Percentiles rank a stretch among this genome's conserved stretches.
Conservation (phyloP, 805 yeast species). For the Metschnikowia noctiluminum region DNA sequence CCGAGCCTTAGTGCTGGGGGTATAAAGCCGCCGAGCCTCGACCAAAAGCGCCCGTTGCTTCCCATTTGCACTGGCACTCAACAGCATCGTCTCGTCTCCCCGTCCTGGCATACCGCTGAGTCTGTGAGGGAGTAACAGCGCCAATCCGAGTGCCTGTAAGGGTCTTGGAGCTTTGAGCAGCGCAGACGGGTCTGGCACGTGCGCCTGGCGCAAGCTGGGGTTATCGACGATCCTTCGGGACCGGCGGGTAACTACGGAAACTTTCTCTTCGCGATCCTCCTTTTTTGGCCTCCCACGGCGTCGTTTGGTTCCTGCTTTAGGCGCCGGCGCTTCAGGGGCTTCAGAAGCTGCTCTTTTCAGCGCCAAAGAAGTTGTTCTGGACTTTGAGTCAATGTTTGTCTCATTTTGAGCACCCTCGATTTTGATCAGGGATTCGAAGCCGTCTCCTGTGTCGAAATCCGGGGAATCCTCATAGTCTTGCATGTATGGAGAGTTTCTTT, state of each 20-base stretch:
- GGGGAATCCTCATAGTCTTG: too few relatives aligned
- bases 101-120: not conserved
- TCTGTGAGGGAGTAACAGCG: conserved; percentile 9
- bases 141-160: conserved; percentile 9
- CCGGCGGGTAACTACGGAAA: conserved; percentile 13
- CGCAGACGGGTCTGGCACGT: conserved; percentile 3
- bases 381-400: not conserved
- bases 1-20: conserved; percentile 21
- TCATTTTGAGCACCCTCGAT: not conserved
- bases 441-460: conserved; percentile 1
- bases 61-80: conserved; percentile 20
- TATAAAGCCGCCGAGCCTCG: conserved; percentile 27
- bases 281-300: conserved; percentile 18
- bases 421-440: not conserved
- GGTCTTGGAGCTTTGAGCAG: conserved; percentile 8
- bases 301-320: conserved; percentile 9
- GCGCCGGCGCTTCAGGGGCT: not conserved
- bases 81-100: conserved; percentile 1
- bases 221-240: conserved; percentile 15
- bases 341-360: not conserved
- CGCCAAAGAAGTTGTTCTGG: not conserved
- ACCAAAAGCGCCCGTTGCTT: conserved; percentile 28
- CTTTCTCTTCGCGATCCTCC: conserved; percentile 11
- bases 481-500: too few relatives aligned
- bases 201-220: conserved; percentile 12